Percentiles rank a stretch among this genome's conserved stretches.
phyloP scores from a whole-genome alignment of 1,284 basidiomycete species.

The Leccinum fallax region DNA sequence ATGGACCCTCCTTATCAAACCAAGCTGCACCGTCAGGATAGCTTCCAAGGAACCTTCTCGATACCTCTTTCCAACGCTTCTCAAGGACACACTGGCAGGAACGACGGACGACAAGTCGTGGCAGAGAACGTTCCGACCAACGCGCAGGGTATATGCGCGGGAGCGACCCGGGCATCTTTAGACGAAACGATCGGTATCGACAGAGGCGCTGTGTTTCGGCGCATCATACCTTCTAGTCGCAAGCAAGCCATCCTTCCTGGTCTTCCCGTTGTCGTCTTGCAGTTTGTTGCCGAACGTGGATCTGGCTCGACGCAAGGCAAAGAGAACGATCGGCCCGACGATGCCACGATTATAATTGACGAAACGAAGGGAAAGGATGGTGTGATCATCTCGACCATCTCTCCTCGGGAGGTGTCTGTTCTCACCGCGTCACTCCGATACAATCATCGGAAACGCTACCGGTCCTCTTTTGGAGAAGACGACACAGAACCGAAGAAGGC shows the following conservation, averaged over 20 bases:
- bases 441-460: slow-evolving; percentile 21
- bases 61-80: background rate
- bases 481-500: slow-evolving; percentile 20
- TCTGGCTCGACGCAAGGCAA: background rate
- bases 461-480: slow-evolving; percentile 10
- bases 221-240: background rate
- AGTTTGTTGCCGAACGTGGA: background rate
- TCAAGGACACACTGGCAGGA: background rate
- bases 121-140: background rate
- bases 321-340: background rate
- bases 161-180: background rate
- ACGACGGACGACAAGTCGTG: background rate
- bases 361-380: background rate
- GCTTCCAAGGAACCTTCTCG: background rate
- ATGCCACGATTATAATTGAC: background rate
- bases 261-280: background rate
- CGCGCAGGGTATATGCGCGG: slow-evolving; percentile 18
- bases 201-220: background rate
- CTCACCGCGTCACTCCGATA: background rate
- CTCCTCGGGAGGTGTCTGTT: background rate
- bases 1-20: background rate
- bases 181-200: background rate
- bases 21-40: background rate
- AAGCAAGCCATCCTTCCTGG: background rate
- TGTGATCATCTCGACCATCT: background rate